These are phyloP conservation scores for Microascus cirrosus DNA, from an alignment of 2,329 filamentous ascomycete species.

Conservation along the genomic window DNA sequence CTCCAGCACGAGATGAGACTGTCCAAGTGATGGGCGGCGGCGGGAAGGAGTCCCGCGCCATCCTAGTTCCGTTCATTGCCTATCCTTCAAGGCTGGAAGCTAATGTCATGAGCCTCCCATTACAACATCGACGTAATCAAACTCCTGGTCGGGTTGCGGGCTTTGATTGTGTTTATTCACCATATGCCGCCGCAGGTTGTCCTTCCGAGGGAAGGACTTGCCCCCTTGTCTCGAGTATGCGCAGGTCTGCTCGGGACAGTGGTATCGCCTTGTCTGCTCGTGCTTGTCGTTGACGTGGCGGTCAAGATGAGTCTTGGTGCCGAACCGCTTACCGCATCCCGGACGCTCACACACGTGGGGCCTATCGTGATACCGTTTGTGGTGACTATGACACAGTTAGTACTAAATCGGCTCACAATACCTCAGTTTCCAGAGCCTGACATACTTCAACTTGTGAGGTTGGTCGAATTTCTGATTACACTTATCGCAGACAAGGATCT, in stretches of 20 bases:
- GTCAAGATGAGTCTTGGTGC: constrained; percentile 50
- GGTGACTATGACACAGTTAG: constrained; percentile 31
- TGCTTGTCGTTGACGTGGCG: constrained; percentile 53
- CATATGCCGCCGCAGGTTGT: constrained; percentile 54
- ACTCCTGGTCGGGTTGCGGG: constrained; percentile 10
- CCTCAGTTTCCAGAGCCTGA: background rate
- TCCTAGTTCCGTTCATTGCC: background rate
- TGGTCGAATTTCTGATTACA: constrained; percentile 41
- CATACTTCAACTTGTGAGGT: constrained; percentile 48
- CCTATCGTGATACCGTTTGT: constrained; percentile 49
- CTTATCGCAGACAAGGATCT: constrained; percentile 24
- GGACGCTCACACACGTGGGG: constrained; percentile 45
- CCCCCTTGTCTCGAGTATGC: constrained; percentile 44
- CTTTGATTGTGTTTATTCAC: constrained; percentile 39
- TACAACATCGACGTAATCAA: constrained; percentile 10
- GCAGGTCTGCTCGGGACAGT: constrained; percentile 42
- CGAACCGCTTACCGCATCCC: constrained; percentile 44
- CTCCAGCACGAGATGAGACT: background rate
- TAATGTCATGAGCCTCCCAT: background rate
- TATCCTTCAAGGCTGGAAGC: background rate
- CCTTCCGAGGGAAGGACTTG: constrained; percentile 49
- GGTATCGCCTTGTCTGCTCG: constrained; percentile 47
- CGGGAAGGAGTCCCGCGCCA: background rate
- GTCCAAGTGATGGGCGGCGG: background rate
- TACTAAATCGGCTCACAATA: constrained; percentile 5